phyloP scores from a whole-genome alignment of 2,329 filamentous ascomycete species.

The Beauveria pseudobassiana region DNA sequence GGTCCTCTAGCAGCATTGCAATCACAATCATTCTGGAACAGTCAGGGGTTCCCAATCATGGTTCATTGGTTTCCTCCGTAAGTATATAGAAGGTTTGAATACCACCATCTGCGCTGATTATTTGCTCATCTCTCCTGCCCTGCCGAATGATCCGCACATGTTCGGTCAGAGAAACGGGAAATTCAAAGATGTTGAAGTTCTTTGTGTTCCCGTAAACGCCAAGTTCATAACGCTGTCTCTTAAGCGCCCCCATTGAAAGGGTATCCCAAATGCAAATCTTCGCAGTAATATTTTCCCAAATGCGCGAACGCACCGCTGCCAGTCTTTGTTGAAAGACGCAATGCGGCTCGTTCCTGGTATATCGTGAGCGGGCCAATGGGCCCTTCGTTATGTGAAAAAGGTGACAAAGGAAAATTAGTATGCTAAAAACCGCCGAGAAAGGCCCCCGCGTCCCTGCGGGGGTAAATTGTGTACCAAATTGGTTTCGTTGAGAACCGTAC shows the following conservation, averaged over 20 bases:
- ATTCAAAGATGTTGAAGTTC: conserved; percentile 42
- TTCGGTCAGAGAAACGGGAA: conserved; percentile 25
- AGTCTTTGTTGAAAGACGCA: conserved; percentile 43
- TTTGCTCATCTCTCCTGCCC: conserved; percentile 16
- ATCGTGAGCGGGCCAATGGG: conserved; percentile 19
- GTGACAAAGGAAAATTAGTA: conserved; percentile 21
- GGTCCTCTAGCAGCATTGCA: neutral
- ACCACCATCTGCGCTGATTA: conserved; percentile 7
- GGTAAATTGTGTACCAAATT: conserved; percentile 21
- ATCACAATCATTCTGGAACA: neutral
- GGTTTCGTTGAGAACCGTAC: conserved; percentile 43
- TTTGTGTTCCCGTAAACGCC: conserved; percentile 37
- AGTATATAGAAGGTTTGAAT: neutral
- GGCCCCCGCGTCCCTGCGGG: conserved; percentile 23
- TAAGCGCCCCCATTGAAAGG: conserved; percentile 23
- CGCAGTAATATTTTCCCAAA: conserved; percentile 23
- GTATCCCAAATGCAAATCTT: conserved; percentile 35
- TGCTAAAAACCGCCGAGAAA: conserved; percentile 23
- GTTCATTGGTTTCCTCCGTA: conserved; percentile 1
- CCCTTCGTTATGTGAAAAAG: conserved; percentile 17
- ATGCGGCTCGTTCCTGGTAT: conserved; percentile 27
- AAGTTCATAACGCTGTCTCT: conserved; percentile 21
- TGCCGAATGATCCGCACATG: conserved; percentile 26
- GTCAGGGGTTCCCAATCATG: neutral
- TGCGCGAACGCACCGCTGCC: conserved; percentile 27